phyloP scores from a whole-genome alignment of 2,329 filamentous ascomycete species.

The Aspergillus fumigatiaffinis region DNA sequence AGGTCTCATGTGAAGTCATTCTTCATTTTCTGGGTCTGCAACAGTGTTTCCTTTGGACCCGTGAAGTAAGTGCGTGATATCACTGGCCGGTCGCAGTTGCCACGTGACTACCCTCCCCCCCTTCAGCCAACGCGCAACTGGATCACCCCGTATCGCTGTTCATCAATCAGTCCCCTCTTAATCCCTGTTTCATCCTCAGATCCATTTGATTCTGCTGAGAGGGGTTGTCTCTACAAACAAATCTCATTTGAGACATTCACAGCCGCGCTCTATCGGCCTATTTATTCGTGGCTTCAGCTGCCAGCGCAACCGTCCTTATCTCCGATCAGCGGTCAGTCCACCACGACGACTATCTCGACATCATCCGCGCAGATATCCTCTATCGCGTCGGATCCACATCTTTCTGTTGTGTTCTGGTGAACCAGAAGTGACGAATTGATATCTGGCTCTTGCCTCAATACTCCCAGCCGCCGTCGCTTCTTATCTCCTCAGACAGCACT shows the following conservation, averaged over 20 bases:
- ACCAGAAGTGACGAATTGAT: background rate
- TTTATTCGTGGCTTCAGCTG: conserved; percentile 21
- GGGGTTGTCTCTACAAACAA: conserved; percentile 13
- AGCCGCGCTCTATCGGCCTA: conserved; percentile 12
- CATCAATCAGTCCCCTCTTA: conserved; percentile 6
- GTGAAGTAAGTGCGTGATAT: conserved; percentile 39
- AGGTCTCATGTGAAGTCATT: conserved; percentile 19
- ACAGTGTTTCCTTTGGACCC: conserved; percentile 17
- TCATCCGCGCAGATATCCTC: background rate
- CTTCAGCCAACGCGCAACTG: conserved; percentile 24
- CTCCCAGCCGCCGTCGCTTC: background rate
- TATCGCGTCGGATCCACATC: background rate
- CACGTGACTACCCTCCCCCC: conserved; percentile 35
- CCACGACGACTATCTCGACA: background rate
- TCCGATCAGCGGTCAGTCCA: conserved; percentile 31
- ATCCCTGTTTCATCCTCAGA: conserved; percentile 12
- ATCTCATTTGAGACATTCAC: background rate
- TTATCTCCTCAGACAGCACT: background rate
- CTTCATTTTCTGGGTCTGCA: background rate
- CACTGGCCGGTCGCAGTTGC: conserved; percentile 32
- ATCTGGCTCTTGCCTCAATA: background rate
- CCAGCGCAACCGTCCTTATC: conserved; percentile 33
- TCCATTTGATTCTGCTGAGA: conserved; percentile 6
- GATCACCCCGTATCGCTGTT: conserved; percentile 13
- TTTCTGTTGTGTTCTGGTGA: background rate